Evolutionary conservation across 352 stramenopile genomes (phyloP).

Genomic region (Aphanomyces stellatus): DNA sequence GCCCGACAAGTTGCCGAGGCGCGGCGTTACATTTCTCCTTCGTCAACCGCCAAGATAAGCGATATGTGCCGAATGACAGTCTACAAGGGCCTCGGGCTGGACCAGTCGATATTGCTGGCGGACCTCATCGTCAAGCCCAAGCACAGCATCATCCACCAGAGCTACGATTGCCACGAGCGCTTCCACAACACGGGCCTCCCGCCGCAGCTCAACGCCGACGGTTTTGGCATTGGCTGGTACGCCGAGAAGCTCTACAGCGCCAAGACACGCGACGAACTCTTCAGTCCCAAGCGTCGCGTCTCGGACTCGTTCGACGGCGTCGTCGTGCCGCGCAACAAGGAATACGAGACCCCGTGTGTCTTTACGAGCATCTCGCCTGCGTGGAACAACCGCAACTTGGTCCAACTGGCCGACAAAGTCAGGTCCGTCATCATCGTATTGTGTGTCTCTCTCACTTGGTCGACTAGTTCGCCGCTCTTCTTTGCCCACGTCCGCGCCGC

Average conservation of each 20-base stretch:
- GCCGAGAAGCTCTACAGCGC: conserved; percentile 21
- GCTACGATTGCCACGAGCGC: conserved; percentile 27
- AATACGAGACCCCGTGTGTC: conserved; percentile 25
- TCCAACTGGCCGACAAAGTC: conserved; percentile 28
- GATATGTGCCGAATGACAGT: conserved; percentile 23
- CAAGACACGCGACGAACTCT: conserved; percentile 6
- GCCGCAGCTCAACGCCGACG: conserved; percentile 29
- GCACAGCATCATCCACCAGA: conserved; percentile 34
- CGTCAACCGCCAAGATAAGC: neutral
- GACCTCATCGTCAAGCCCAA: conserved; percentile 28
- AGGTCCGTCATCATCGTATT: conserved; percentile 28
- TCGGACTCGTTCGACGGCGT: conserved; percentile 18
- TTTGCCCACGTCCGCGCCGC: conserved; percentile 49
- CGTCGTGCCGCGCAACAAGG: conserved; percentile 12
- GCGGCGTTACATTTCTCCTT: conserved; percentile 4
- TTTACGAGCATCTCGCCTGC: conserved; percentile 30
- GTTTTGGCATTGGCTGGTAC: conserved; percentile 38
- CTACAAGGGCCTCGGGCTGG: conserved; percentile 20
- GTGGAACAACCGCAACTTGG: conserved; percentile 33
- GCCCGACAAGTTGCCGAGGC: no score
- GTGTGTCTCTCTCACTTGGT: conserved; percentile 22
- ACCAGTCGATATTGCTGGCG: conserved; percentile 22
- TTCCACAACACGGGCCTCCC: conserved; percentile 22
- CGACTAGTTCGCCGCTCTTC: conserved; percentile 21
- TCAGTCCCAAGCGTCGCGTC: conserved; percentile 9